These are phyloP conservation scores for Saccharata proteae DNA, from an alignment of 2,329 filamentous ascomycete species.

Conservation along the genomic window DNA sequence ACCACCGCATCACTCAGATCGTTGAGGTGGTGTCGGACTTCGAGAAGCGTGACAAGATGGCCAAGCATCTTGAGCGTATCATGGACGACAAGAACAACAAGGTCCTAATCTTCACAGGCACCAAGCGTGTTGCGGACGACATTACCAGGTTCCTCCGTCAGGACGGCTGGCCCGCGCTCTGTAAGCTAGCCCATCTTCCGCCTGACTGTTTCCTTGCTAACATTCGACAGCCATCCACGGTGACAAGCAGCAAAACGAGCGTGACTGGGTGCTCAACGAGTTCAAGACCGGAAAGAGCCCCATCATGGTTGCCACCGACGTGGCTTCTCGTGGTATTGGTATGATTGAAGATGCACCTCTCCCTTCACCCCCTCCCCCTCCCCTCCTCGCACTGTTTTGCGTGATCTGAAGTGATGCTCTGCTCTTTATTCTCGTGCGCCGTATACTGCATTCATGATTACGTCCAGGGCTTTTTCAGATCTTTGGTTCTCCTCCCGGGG, in stretches of 20 bases:
- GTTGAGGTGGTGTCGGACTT: constrained; percentile 93
- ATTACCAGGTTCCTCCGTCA: constrained; percentile 96
- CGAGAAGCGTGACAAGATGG: constrained; percentile 96
- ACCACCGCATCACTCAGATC: constrained; percentile 95
- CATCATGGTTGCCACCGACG: constrained; percentile 99
- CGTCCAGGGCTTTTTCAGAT: constrained; percentile 79
- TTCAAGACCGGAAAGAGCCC: constrained; percentile 99
- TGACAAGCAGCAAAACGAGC: constrained; percentile 98
- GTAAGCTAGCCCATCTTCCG: constrained; percentile 50
- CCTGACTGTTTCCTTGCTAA: constrained; percentile 30
- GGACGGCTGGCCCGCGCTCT: constrained; percentile 94
- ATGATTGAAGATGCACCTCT: constrained; percentile 59
- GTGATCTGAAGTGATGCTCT: constrained; percentile 64
- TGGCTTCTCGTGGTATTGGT: constrained; percentile 99
- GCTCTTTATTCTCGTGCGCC: constrained; percentile 79
- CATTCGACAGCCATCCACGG: constrained; percentile 71
- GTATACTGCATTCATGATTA: constrained; percentile 70
- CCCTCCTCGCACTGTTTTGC: constrained; percentile 32
- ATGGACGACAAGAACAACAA: constrained; percentile 97
- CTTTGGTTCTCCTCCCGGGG: constrained; percentile 71
- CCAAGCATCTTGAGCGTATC: constrained; percentile 92
- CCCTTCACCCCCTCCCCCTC: constrained; percentile 22
- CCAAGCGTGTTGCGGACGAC: constrained; percentile 88
- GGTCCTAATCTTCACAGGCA: constrained; percentile 79
- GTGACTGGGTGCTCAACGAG: constrained; percentile 98